Base-by-base conservation (phyloP, 2,329 filamentous ascomycete species). In the Ploettnerulaceae sp. region DNA sequence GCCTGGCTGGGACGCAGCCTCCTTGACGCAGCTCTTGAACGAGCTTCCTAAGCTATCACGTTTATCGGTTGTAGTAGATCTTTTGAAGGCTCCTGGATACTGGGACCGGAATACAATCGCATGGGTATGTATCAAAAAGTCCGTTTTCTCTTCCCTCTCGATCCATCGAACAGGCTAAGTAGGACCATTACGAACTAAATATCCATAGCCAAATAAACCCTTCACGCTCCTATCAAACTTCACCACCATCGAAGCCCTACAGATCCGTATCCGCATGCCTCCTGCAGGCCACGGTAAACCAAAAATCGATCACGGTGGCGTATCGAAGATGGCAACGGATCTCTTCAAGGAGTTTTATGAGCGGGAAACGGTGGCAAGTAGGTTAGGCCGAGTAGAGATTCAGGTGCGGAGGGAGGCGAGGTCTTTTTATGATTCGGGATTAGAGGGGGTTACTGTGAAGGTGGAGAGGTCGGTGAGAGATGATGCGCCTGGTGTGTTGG, bases 121-220 rank as follows among this genome's bases (percentile, higher is more conserved):
- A 14, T 39, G 24, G 36, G 36, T 39, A n/a, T 17, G 36, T 39
- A 12, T n/a, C n/a, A n/a, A n/a, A n/a, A n/a, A n/a, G n/a, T n/a
- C n/a, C n/a, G n/a, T 4, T 18, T 8, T 3, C 21, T 15, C 14
- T 8, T 17, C n/a, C 6, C 8, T n/a, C 20, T 5, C 15, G 15
- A 1, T 17, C 11, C 12, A 25, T 11, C 25, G 2, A 8, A 9
- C 36, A n/a, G 8, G 17, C 22, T 26, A 15, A 39, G n/a, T n/a
- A n/a, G n/a, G n/a, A n/a, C n/a, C n/a, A n/a, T n/a, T n/a, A n/a
- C n/a, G n/a, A n/a, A n/a, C n/a, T 6, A 26, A 25, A 4, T 28
- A 9, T 12, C 14, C 24, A 8, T 11, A 39, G 39, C 28, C 28
- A 12, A 32, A 15, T 6, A 42, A 42, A 5, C 39, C 39, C 8